A percentile compares a stretch with the other conserved stretches of the same genome.
Conservation (phyloP, 208 protist genomes). For the Trypanosoma vivax region DNA sequence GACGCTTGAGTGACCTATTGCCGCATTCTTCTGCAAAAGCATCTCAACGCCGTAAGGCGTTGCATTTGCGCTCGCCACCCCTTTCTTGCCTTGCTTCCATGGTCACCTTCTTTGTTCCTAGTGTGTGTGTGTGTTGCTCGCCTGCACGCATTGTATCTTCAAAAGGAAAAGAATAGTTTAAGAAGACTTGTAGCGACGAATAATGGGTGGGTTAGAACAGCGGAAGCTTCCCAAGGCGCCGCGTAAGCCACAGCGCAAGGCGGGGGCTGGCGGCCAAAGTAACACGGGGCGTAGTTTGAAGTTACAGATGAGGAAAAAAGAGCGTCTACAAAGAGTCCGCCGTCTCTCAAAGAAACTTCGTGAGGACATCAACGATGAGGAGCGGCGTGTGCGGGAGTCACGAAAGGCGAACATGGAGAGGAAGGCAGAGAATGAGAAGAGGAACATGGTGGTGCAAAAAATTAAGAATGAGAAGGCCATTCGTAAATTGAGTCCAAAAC, state of each 20-base stretch:
- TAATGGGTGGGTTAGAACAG: conserved; percentile 62
- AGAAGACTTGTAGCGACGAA: neutral
- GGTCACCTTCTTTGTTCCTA: too few relatives aligned
- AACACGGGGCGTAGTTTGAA: conserved; percentile 34
- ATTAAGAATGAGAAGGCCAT: conserved; percentile 89
- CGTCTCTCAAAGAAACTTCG: conserved; percentile 58
- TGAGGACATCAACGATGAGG: conserved; percentile 81
- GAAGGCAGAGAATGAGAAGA: conserved; percentile 82
- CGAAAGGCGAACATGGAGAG: conserved; percentile 78
- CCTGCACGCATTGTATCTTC: neutral
- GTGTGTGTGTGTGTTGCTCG: too few relatives aligned
- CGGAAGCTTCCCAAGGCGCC: conserved; percentile 51
- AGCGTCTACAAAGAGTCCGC: conserved; percentile 48
- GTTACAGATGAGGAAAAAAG: conserved; percentile 76
- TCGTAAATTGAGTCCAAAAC: conserved; percentile 84
- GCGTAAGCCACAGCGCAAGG: conserved; percentile 45
- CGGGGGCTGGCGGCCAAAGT: conserved; percentile 36
- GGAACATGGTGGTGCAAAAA: conserved; percentile 89
- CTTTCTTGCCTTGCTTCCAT: too few relatives aligned
- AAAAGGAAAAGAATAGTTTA: neutral
- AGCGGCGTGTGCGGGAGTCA: conserved; percentile 61
- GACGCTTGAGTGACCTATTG: too few relatives aligned
- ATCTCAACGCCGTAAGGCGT: too few relatives aligned
- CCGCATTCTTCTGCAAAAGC: too few relatives aligned
- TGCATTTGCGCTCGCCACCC: too few relatives aligned